Conservation (phyloP, 345 rosid species). For the Excoecaria cochinchinensis region DNA sequence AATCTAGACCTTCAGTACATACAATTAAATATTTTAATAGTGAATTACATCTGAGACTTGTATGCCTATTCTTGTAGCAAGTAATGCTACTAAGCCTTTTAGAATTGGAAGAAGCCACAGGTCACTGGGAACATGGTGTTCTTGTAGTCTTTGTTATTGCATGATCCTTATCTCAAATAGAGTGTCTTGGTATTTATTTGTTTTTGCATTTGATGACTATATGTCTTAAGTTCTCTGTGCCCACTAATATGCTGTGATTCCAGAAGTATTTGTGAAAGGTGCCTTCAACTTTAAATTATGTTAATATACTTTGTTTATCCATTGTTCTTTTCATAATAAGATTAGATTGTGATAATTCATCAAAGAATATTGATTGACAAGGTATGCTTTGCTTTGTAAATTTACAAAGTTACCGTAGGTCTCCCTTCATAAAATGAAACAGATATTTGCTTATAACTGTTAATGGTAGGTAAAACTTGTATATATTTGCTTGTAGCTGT, state of each 20-base stretch:
- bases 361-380: background rate
- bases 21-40: background rate
- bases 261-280: background rate
- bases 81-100: background rate
- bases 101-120: background rate
- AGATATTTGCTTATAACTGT: background rate
- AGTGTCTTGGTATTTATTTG: background rate
- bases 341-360: background rate
- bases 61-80: background rate
- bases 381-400: background rate
- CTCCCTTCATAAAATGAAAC: background rate
- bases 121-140: background rate
- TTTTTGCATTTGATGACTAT: background rate
- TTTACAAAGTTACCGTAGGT: background rate
- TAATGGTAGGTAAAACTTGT: constrained; percentile 5
- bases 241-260: background rate
- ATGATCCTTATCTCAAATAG: background rate
- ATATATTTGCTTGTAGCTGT: background rate
- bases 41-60: background rate
- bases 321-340: background rate
- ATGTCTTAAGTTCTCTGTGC: background rate
- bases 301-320: background rate
- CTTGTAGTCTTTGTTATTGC: background rate
- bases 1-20: background rate
- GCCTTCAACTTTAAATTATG: background rate